Evolutionary conservation across 2,329 filamentous ascomycete genomes (phyloP), one percentile per base, ranked within the genome.

Genomic region (Verticillium klebahnii): DNA sequence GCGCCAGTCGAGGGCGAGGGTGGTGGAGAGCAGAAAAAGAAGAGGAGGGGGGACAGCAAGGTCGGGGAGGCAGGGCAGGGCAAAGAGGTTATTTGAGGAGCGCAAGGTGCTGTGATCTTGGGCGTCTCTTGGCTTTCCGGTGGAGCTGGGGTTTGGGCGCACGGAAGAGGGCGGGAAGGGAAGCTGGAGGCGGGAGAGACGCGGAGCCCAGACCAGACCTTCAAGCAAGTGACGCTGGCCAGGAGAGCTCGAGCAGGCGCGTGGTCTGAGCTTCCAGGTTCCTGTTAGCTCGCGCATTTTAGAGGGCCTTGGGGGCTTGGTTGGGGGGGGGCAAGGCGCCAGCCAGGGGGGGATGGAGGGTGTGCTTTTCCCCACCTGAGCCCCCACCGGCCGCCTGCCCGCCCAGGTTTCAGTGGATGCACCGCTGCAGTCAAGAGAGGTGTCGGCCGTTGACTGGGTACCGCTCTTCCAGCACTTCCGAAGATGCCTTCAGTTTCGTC

Each of bases 41-140:
- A 17, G 29, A 58, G 57, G 25, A 29, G 19, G 39, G 25, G 37
- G 36, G 34, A 31, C 40, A 31, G 31, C 12, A 7, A 17, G 57
- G 23, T 29, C n/a, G 36, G 32, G 56, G 19, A 40, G 57, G 57
- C 23, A 50, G 57, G 36, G 32, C 17, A 23, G 55, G 55, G 34
- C 31, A 34, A 36, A 40, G 57, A 58, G 57, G 57, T 58, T 58
- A 32, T 58, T 39, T 50, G 36, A 50, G 57, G 37, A 40, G 31
- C 14, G 57, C 37, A 58, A 32, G 34, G 55, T 25, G 36, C 57
- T 32, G 37, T 34, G 57, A 29, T 34, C 57, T 58, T 58, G 57
- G 57, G 57, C 37, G 40, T 50, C 45, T 58, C 57, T 58, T 58
- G 57, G 57, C 57, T 40, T 40, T 58, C 57, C 57, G 57, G 57